phyloP scores from a whole-genome alignment of 495 filamentous ascomycete species.

The Aspergillus indologenus region DNA sequence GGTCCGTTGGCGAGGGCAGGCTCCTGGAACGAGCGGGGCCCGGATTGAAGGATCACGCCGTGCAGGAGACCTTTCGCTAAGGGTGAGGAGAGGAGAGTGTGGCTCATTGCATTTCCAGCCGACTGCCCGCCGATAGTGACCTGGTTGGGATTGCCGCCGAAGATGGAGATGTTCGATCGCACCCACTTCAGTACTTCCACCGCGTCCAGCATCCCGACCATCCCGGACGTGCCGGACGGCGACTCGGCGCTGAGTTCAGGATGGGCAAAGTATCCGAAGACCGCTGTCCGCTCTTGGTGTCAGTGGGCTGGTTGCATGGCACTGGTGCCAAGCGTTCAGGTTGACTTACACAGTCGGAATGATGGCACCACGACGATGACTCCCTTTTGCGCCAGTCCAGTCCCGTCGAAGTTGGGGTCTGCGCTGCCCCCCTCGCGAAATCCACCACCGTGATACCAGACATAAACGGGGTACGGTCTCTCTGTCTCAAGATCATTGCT shows the following conservation, averaged over 20 bases:
- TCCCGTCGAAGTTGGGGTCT: conserved; percentile 18
- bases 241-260: conserved; percentile 15
- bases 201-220: conserved; percentile 40
- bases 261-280: conserved; percentile 35
- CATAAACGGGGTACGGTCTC: too few species aligned
- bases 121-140: conserved; percentile 46
- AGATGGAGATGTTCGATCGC: conserved; percentile 40
- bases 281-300: too few species aligned
- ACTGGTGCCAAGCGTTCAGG: too few species aligned
- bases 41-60: conserved; percentile 15
- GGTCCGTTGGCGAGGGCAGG: conserved; percentile 8
- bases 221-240: conserved; percentile 30
- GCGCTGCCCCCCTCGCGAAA: conserved; percentile 15
- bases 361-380: conserved; percentile 22
- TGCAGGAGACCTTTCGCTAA: conserved; percentile 2
- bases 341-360: conserved; percentile 28
- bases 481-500: conserved; percentile 19
- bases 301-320: too few species aligned
- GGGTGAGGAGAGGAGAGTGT: conserved; percentile 13
- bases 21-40: conserved; percentile 12
- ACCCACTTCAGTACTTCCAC: conserved; percentile 42
- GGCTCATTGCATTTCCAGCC: conserved; percentile 44
- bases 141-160: conserved; percentile 42
- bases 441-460: conserved; percentile 31
- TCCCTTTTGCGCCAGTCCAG: conserved; percentile 16